Percentiles rank a stretch among this genome's conserved stretches.
phyloP scores from a whole-genome alignment of 768 basidiomycete genomes.

The Boletus fagicola region DNA sequence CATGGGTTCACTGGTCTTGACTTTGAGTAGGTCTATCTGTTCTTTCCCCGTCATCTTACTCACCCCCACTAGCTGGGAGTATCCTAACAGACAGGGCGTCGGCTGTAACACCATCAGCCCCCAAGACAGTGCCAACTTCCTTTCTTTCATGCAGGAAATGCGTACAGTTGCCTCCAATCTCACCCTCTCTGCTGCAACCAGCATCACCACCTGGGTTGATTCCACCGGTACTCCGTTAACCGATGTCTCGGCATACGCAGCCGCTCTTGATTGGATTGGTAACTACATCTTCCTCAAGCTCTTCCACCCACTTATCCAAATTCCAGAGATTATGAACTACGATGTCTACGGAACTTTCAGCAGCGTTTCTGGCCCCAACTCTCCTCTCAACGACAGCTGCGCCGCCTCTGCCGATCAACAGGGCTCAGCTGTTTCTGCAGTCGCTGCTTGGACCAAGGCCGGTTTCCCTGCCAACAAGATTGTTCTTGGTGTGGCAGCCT shows the following conservation, averaged over 20 bases:
- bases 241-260: constrained; percentile 65
- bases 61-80: constrained; percentile 70
- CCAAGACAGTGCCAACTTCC: constrained; percentile 75
- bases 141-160: constrained; percentile 71
- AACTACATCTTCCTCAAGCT: constrained; percentile 22
- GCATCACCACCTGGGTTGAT: constrained; percentile 64
- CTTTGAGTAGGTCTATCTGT: constrained; percentile 51
- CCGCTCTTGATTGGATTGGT: constrained; percentile 71
- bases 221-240: constrained; percentile 51
- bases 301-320: constrained; percentile 20
- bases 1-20: constrained; percentile 64
- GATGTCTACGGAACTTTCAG: constrained; percentile 58
- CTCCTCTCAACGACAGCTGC: constrained; percentile 81
- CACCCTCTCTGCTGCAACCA: constrained; percentile 70
- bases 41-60: background rate
- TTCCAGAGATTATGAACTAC: constrained; percentile 67
- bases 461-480: constrained; percentile 73
- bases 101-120: constrained; percentile 64
- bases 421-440: constrained; percentile 75
- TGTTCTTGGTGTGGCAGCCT: constrained; percentile 81
- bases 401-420: constrained; percentile 51
- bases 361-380: constrained; percentile 69
- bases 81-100: constrained; percentile 66
- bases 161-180: constrained; percentile 54
- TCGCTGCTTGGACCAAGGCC: constrained; percentile 71